A percentile compares a stretch with the other conserved stretches of the same genome.
Conservation (phyloP, 2,329 filamentous ascomycete genomes). For the Rutstroemia sp. region DNA sequence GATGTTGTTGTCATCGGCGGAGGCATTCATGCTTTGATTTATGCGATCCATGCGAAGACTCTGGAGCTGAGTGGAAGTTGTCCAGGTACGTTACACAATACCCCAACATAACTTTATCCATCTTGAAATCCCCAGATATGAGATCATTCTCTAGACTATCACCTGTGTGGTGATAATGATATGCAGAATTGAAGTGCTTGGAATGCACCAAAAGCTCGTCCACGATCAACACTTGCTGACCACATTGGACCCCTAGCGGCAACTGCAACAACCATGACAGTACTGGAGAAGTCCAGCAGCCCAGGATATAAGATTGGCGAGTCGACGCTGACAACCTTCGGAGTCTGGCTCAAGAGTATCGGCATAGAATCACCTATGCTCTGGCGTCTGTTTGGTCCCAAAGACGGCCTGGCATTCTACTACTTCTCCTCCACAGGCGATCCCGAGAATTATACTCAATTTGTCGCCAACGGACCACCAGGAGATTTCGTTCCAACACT, state of each 20-base stretch:
- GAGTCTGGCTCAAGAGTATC: constrained; percentile 16
- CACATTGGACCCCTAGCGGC: not conserved
- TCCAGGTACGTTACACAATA: not conserved
- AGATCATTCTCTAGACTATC: not conserved
- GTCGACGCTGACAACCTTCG: constrained; percentile 21
- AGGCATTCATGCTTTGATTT: constrained; percentile 23
- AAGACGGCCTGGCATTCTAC: constrained; percentile 25
- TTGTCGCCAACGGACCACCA: constrained; percentile 16
- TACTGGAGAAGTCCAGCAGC: constrained; percentile 18
- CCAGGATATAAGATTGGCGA: constrained; percentile 26
- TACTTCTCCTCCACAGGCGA: constrained; percentile 15
- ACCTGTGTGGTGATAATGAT: too few relatives aligned
- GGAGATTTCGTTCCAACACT: constrained; percentile 16
- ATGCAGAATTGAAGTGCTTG: too few relatives aligned
- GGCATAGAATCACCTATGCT: constrained; percentile 15
- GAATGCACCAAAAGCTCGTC: too few relatives aligned
- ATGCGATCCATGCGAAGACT: constrained; percentile 19
- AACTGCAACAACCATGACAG: constrained; percentile 7
- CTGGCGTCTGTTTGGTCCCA: constrained; percentile 22
- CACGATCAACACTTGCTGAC: not conserved
- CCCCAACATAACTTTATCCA: not conserved
- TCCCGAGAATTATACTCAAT: constrained; percentile 14
- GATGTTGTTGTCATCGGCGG: constrained; percentile 23
- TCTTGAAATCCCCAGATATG: not conserved
- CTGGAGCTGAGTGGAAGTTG: constrained; percentile 9